Evolutionary conservation across 371 early-diverging fungal species (phyloP).

Genomic region (Syncephalastrum racemosum): DNA sequence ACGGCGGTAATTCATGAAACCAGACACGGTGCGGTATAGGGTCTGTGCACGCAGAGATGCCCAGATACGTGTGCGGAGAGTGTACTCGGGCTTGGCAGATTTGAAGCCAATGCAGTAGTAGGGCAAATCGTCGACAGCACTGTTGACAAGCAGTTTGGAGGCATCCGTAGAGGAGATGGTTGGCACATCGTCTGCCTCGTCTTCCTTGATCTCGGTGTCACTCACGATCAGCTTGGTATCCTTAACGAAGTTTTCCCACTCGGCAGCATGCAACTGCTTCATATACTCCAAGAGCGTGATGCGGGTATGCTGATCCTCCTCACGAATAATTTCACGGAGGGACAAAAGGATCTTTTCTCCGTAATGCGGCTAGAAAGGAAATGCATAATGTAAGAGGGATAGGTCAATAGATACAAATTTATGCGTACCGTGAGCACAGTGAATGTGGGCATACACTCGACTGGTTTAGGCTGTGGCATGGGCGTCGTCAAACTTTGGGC

Average conservation of each 20-base stretch:
- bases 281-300: constrained; percentile 86
- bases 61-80: constrained; percentile 87
- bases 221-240: constrained; percentile 77
- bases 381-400: neutral
- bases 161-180: constrained; percentile 14
- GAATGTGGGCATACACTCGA: constrained; percentile 85
- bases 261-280: constrained; percentile 80
- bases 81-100: constrained; percentile 79
- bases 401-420: neutral
- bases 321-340: constrained; percentile 82
- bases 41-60: constrained; percentile 89
- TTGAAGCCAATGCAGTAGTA: constrained; percentile 86
- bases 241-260: constrained; percentile 92
- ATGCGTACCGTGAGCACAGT: constrained; percentile 72
- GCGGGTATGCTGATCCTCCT: constrained; percentile 79
- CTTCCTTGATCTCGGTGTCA: constrained; percentile 53
- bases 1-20: constrained; percentile 89
- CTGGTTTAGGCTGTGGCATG: constrained; percentile 82
- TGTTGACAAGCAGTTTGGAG: constrained; percentile 17
- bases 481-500: constrained; percentile 86
- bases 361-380: constrained; percentile 70
- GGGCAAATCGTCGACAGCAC: constrained; percentile 69
- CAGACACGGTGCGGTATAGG: constrained; percentile 84
- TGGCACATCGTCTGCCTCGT: constrained; percentile 11
- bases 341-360: constrained; percentile 85